Base-by-base conservation (phyloP, 2,329 filamentous ascomycete species). In the Knufia fluminis region DNA sequence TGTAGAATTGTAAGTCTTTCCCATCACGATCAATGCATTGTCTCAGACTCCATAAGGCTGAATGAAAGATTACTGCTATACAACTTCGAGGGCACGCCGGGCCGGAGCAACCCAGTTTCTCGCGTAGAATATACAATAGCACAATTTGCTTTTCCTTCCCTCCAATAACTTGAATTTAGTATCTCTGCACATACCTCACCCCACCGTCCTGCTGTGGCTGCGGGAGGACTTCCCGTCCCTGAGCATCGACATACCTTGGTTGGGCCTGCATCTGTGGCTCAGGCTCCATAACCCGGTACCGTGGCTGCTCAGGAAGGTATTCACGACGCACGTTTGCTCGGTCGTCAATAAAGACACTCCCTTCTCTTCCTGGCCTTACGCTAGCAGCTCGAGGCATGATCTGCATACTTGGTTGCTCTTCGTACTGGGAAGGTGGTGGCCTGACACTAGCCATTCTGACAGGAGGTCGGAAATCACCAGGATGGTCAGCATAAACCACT, bases 401-500 rank as follows among this genome's bases (percentile, higher is more conserved):
- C 45, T 69, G 67, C 49, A 61, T 61, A 20, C 46, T 46, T 16
- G 24, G 50, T 16, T 61, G 60, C 44, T 71, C 68, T 39, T 71
- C 68, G 52, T 74, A 74, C 36, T 48, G 45, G 20, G 23, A 52
- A 2, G 63, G 48, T n/a, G 68, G 65, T 17, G 82, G 80, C 41
- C 79, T 75, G 28, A 79, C 75, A 61, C 80, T 84, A 6, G 76
- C 62, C 26, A 79, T 70, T 50, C 80, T 70, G 36, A 75, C 59
- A 54, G 79, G 79, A 50, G 81, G 78, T 31, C 74, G 69, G 2
- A 75, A 67, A 72, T 77, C 32, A 72, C 77, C 54, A 66, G 83
- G 77, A 60, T 91, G 86, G 58, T 89, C 88, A 38, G 83, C 66
- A 46, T 70, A 71, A 6, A 66, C 59, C 20, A 62, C 54, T 17